Percentiles rank a stretch among this genome's conserved stretches.
Evolutionary conservation across 192 early-diverging fungal genomes (phyloP).

Genomic region (Backusella macrospora): DNA sequence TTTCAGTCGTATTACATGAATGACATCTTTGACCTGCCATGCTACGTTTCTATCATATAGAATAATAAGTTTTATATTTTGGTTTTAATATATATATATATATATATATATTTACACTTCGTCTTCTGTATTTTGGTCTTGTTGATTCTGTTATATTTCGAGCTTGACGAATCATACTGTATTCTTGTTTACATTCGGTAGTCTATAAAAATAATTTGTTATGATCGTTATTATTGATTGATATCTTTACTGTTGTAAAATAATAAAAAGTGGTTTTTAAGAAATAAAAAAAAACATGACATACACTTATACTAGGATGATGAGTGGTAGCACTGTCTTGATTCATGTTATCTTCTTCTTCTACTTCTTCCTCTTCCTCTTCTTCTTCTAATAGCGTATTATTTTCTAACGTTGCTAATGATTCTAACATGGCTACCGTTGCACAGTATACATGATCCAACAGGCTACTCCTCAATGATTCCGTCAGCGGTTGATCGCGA

Average conservation of each 20-base stretch:
- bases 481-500: slow-evolving; percentile 1
- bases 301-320: not conserved
- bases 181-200: not conserved
- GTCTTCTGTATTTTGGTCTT: slow-evolving; percentile 20
- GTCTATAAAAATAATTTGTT: not conserved
- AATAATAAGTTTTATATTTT: too few relatives aligned
- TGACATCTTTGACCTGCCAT: slow-evolving; percentile 52
- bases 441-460: slow-evolving; percentile 4
- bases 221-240: not conserved
- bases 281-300: not conserved
- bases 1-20: slow-evolving; percentile 83
- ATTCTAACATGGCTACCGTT: not conserved
- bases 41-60: slow-evolving; percentile 12
- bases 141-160: slow-evolving; percentile 19
- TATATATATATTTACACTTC: slow-evolving; percentile 12
- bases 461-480: slow-evolving; percentile 3
- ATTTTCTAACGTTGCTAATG: not conserved
- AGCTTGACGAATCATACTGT: slow-evolving; percentile 20
- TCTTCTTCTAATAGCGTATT: not conserved
- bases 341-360: not conserved
- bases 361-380: not conserved
- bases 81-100: too few relatives aligned
- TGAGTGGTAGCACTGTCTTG: not conserved
- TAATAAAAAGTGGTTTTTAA: not conserved
- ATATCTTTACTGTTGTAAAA: not conserved